Percentiles rank a stretch among this genome's conserved stretches.
Conservation (phyloP, 352 stramenopile species). For the Phytophthora europaea region DNA sequence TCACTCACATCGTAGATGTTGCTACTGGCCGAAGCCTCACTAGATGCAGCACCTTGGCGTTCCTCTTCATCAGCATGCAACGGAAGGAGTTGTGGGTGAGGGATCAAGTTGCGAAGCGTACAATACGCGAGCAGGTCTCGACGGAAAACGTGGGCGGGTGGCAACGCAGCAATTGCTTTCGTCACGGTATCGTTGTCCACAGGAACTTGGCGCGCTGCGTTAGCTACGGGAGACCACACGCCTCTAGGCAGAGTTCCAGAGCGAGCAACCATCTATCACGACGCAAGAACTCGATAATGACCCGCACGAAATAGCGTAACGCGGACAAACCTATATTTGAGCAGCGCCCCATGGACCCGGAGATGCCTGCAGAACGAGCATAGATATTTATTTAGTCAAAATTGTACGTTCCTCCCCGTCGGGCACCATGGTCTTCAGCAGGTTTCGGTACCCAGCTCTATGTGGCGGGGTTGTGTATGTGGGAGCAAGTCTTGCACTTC, state of each 20-base stretch:
- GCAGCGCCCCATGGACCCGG: neutral
- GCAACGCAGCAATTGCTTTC: constrained; percentile 32
- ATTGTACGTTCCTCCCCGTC: constrained; percentile 13
- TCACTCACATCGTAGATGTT: constrained; percentile 72
- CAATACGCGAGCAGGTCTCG: constrained; percentile 75
- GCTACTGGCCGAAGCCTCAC: constrained; percentile 33
- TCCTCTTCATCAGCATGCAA: constrained; percentile 74
- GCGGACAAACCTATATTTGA: neutral
- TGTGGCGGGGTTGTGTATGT: constrained; percentile 52
- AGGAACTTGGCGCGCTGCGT: constrained; percentile 41
- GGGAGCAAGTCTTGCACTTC: constrained; percentile 80
- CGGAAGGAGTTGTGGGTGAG: constrained; percentile 73
- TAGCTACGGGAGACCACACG: constrained; percentile 66
- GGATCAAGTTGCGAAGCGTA: constrained; percentile 56
- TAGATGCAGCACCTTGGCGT: constrained; percentile 36
- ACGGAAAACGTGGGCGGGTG: constrained; percentile 54
- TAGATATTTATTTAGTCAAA: constrained; percentile 34
- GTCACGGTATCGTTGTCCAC: constrained; percentile 26
- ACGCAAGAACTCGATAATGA: neutral
- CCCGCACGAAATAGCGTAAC: neutral
- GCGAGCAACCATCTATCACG: constrained; percentile 13
- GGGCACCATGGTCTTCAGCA: neutral
- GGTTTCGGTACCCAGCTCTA: constrained; percentile 18
- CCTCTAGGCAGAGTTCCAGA: constrained; percentile 20
- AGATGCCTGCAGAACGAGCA: neutral